phyloP scores from a whole-genome alignment of 2,329 filamentous ascomycete species.

The Exophiala oligosperma region DNA sequence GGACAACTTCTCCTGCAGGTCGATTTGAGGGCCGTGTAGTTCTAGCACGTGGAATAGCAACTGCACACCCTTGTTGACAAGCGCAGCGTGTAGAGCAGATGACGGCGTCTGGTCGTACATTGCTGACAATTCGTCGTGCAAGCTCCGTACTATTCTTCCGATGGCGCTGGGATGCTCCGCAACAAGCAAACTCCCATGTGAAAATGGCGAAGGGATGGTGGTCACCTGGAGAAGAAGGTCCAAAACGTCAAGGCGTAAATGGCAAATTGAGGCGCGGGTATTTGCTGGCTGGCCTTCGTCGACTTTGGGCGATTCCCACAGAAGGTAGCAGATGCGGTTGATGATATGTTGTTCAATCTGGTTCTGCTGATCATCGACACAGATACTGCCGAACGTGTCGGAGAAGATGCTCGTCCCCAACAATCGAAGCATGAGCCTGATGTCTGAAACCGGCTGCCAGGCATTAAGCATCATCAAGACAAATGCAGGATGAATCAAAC shows the following conservation, averaged over 20 bases:
- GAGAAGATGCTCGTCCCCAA: constrained; percentile 56
- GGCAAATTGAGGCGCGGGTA: constrained; percentile 35
- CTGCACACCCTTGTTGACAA: constrained; percentile 62
- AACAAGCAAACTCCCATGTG: constrained; percentile 63
- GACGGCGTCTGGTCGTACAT: constrained; percentile 56
- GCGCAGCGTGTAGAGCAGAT: constrained; percentile 46
- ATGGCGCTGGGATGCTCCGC: constrained; percentile 68
- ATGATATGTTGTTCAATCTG: constrained; percentile 51
- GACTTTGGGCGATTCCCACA: constrained; percentile 54
- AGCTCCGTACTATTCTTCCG: constrained; percentile 71
- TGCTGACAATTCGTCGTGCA: constrained; percentile 69
- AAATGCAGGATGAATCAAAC: constrained; percentile 56
- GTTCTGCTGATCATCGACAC: constrained; percentile 38
- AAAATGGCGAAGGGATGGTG: constrained; percentile 38
- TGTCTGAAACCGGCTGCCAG: constrained; percentile 57
- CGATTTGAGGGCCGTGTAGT: constrained; percentile 61
- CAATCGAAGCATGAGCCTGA: constrained; percentile 55
- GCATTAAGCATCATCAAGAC: constrained; percentile 60
- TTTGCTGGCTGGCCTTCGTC: constrained; percentile 44
- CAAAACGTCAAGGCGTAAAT: constrained; percentile 46
- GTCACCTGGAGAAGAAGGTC: constrained; percentile 43
- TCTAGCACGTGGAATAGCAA: constrained; percentile 61
- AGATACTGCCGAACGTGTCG: constrained; percentile 49
- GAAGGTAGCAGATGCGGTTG: constrained; percentile 57
- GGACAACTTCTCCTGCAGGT: constrained; percentile 71